Evolutionary conservation across 2,329 filamentous ascomycete species (phyloP).

Genomic region (Rachicladosporium sp.): DNA sequence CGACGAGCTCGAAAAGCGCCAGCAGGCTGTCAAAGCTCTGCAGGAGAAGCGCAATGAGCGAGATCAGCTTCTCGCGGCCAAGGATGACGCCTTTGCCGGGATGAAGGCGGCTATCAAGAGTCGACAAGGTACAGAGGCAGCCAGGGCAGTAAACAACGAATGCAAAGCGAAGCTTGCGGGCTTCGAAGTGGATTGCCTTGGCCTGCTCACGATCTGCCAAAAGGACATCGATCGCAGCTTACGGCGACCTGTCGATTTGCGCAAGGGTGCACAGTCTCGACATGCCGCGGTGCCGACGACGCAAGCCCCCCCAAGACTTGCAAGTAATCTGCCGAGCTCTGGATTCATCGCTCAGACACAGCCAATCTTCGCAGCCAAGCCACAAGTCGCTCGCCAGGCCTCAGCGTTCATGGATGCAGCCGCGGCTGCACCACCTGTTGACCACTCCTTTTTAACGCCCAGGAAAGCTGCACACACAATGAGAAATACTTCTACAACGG

Average conservation of each 20-base stretch:
- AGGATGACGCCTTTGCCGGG: conserved; percentile 2
- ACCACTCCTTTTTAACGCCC: no score
- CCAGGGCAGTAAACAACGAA: conserved; percentile 14
- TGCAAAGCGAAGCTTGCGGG: conserved; percentile 13
- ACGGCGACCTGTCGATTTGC: conserved; percentile 3
- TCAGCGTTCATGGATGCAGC: no score
- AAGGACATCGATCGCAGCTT: conserved; percentile 11
- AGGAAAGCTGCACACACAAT: no score
- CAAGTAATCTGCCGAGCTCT: conserved; percentile 9
- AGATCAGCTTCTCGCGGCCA: conserved; percentile 9
- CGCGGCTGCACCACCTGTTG: no score
- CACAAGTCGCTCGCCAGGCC: no score
- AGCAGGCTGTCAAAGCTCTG: conserved; percentile 10
- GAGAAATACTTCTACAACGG: no score
- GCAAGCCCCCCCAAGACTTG: conserved; percentile 9
- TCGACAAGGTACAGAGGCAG: conserved; percentile 9
- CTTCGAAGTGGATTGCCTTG: conserved; percentile 16
- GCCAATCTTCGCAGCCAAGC: not conserved
- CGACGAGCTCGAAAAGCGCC: conserved; percentile 9
- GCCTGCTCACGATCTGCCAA: conserved; percentile 12
- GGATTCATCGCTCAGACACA: conserved; percentile 24
- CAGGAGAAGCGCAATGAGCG: conserved; percentile 12
- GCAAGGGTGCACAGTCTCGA: not conserved
- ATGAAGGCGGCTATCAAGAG: conserved; percentile 13
- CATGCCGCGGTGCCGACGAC: conserved; percentile 19